These are phyloP conservation scores for Sugiyamaella smithiae DNA, from an alignment of 805 yeast genomes.

Conservation along the genomic window DNA sequence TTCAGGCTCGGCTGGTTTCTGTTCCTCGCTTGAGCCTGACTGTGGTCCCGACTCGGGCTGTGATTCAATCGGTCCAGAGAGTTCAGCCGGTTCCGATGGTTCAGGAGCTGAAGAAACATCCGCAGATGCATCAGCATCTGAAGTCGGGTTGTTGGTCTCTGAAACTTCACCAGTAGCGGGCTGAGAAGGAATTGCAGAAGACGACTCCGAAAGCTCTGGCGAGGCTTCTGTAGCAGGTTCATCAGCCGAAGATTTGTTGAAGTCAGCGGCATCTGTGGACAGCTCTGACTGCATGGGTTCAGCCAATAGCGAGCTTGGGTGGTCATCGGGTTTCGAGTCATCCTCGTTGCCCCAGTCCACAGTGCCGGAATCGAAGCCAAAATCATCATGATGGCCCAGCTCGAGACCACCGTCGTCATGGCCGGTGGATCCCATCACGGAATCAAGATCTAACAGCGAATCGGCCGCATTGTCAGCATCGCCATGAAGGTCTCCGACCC, in stretches of 20 bases:
- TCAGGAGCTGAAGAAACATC: not conserved
- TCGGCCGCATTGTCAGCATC: not conserved
- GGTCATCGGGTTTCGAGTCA: not conserved
- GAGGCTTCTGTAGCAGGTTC: not conserved
- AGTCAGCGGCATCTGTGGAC: not conserved
- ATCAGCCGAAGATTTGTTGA: not conserved
- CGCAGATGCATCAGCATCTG: not conserved
- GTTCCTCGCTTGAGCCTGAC: not conserved
- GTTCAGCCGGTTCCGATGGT: not conserved
- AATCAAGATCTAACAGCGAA: not conserved
- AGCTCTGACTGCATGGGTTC: not conserved
- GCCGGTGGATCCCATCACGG: not conserved
- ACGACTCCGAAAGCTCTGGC: not conserved
- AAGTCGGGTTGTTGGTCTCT: not conserved
- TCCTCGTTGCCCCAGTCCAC: not conserved
- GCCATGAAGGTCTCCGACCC: not conserved
- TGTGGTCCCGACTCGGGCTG: not conserved
- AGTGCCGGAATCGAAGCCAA: not conserved
- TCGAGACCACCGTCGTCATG: not conserved
- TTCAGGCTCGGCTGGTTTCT: not conserved
- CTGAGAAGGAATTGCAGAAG: not conserved
- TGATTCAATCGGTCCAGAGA: not conserved
- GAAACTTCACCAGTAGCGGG: not conserved
- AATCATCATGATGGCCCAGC: not conserved
- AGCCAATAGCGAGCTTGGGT: not conserved